A percentile compares a stretch with the other conserved stretches of the same genome.
Evolutionary conservation across 805 yeast species (phyloP).

Genomic region (Scheffersomyces ergatensis): DNA sequence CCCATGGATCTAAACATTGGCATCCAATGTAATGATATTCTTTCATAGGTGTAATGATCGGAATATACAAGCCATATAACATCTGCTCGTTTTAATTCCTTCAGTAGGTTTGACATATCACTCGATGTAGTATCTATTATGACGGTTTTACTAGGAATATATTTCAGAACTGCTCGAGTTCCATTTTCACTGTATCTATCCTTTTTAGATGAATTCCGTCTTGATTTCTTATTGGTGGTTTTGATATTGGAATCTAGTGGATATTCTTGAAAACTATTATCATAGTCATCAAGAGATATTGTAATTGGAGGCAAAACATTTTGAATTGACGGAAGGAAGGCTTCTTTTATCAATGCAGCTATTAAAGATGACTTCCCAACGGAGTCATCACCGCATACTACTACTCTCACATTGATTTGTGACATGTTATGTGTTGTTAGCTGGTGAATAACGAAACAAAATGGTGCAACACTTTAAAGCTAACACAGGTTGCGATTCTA

Average conservation of each 20-base stretch:
- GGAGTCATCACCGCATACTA: constrained; percentile 92
- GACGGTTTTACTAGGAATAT: constrained; percentile 52
- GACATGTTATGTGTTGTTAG: too few relatives aligned
- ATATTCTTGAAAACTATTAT: constrained; percentile 33
- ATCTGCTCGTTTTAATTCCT: constrained; percentile 79
- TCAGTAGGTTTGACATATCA: constrained; percentile 58
- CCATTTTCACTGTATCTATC: constrained; percentile 6
- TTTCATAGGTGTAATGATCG: constrained; percentile 91
- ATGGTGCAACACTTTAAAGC: too few relatives aligned
- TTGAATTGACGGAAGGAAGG: constrained; percentile 54
- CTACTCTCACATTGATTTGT: constrained; percentile 67
- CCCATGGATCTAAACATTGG: constrained; percentile 91
- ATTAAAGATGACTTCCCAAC: constrained; percentile 83
- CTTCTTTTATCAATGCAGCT: constrained; percentile 77
- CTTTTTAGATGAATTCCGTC: neutral
- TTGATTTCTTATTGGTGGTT: constrained; percentile 2
- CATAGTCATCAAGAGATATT: constrained; percentile 65
- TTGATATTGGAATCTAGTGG: constrained; percentile 5
- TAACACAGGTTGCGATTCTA: too few relatives aligned
- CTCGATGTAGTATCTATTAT: constrained; percentile 78
- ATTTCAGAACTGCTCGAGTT: constrained; percentile 20
- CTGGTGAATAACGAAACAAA: too few relatives aligned
- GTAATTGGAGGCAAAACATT: constrained; percentile 80
- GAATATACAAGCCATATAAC: constrained; percentile 94
- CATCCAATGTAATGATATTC: constrained; percentile 92